Percentiles rank a stretch among this genome's conserved stretches.
phyloP scores from a whole-genome alignment of 2,329 filamentous ascomycete species.

The Clarireedia monteithiana region DNA sequence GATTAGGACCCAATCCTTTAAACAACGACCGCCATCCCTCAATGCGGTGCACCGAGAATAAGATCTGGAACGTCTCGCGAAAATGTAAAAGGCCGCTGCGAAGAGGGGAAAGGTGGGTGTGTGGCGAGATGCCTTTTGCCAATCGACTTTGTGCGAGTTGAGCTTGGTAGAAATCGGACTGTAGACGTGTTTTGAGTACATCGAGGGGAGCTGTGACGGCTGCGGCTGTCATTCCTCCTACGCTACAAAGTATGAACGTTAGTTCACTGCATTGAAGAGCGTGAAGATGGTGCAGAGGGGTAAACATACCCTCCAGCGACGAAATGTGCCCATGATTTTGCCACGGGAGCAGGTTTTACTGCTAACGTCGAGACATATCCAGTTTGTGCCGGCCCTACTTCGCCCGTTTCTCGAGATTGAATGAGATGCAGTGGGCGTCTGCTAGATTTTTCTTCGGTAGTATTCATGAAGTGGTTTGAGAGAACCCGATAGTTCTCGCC shows the following conservation, averaged over 20 bases:
- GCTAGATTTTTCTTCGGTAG: conserved; percentile 17
- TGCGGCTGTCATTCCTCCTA: conserved; percentile 85
- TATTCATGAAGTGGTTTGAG: conserved; percentile 25
- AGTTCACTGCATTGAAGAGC: background rate
- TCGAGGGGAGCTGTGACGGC: conserved; percentile 92
- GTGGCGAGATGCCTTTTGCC: conserved; percentile 41
- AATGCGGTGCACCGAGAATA: conserved; percentile 68
- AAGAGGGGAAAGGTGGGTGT: conserved; percentile 51
- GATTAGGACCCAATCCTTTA: conserved; percentile 85
- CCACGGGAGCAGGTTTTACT: conserved; percentile 37
- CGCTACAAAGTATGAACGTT: conserved; percentile 38
- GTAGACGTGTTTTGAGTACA: conserved; percentile 85
- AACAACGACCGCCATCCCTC: conserved; percentile 87
- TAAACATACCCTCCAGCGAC: conserved; percentile 74
- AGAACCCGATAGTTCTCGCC: conserved; percentile 4
- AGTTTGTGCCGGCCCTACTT: conserved; percentile 38
- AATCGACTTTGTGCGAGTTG: conserved; percentile 64
- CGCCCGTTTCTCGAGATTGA: conserved; percentile 53
- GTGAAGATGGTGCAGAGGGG: background rate
- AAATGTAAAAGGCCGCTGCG: conserved; percentile 68
- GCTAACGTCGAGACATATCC: conserved; percentile 33
- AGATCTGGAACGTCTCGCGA: conserved; percentile 76
- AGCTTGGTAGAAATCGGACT: conserved; percentile 89
- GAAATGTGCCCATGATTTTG: conserved; percentile 87
- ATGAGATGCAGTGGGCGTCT: conserved; percentile 12